These are phyloP conservation scores for Metschnikowia bowlesiae DNA, from an alignment of 805 yeast species.

Conservation along the genomic window DNA sequence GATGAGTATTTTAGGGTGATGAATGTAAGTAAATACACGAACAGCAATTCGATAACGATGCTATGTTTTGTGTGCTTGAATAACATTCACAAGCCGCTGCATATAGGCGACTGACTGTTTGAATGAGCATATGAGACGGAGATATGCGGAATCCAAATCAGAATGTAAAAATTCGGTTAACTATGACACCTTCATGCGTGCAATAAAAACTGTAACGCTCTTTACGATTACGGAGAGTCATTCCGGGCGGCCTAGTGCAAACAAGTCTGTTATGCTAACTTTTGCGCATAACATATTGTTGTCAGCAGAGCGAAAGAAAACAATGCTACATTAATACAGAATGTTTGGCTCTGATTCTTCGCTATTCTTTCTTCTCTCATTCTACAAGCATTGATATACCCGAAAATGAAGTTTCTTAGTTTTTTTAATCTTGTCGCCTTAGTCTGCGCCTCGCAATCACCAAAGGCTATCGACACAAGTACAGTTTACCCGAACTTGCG, in stretches of 20 bases:
- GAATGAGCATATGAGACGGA: too few relatives aligned
- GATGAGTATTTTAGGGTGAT: background rate
- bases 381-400: background rate
- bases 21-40: background rate
- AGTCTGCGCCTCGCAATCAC: background rate
- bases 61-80: too few relatives aligned
- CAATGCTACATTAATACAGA: background rate
- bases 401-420: background rate
- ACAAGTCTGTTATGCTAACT: background rate
- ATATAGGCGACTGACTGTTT: too few relatives aligned
- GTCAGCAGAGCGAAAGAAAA: background rate
- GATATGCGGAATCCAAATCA: too few relatives aligned
- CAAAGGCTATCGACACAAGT: background rate
- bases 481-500: slow-evolving; percentile 8
- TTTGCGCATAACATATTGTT: background rate
- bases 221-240: background rate
- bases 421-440: background rate
- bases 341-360: too few relatives aligned
- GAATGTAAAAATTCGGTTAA: too few relatives aligned
- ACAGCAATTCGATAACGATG: background rate
- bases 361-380: background rate
- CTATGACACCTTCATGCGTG: background rate
- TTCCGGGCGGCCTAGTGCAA: background rate
- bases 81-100: too few relatives aligned
- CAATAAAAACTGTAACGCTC: background rate